These are phyloP conservation scores for Saitozyma sp. DNA, from an alignment of 768 basidiomycete species.

Conservation along the genomic window DNA sequence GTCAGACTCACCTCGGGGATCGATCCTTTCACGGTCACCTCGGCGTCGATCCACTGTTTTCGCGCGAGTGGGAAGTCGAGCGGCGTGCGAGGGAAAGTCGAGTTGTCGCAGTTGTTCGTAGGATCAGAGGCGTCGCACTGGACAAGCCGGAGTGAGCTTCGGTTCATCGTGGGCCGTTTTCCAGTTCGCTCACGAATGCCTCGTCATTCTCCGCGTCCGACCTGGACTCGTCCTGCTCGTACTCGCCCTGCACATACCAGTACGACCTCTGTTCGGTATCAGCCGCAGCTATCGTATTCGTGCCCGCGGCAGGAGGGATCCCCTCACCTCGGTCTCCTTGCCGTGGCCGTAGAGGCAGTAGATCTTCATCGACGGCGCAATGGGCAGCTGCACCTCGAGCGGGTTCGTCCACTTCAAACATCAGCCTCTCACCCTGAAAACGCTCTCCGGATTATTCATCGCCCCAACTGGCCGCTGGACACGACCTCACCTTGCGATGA, in stretches of 20 bases:
- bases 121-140: constrained; percentile 56
- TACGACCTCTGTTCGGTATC: constrained; percentile 67
- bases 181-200: constrained; percentile 28
- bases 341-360: constrained; percentile 94
- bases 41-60: constrained; percentile 79
- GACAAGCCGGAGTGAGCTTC: neutral
- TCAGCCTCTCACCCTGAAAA: constrained; percentile 14
- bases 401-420: constrained; percentile 76
- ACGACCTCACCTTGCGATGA: constrained; percentile 35
- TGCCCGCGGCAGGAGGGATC: neutral
- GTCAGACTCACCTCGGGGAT: constrained; percentile 35
- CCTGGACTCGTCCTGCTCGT: constrained; percentile 65
- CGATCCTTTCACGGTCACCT: constrained; percentile 66
- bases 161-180: neutral
- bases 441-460: neutral
- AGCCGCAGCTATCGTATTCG: constrained; percentile 2
- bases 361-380: constrained; percentile 87
- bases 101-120: constrained; percentile 55
- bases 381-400: constrained; percentile 62
- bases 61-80: constrained; percentile 63
- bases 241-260: constrained; percentile 75
- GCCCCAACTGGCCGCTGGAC: neutral
- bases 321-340: constrained; percentile 82
- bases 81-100: constrained; percentile 54
- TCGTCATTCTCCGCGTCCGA: constrained; percentile 43